A percentile compares a stretch with the other conserved stretches of the same genome.
phyloP scores from a whole-genome alignment of 441 rosid species.

The Eutrema salsugineum region DNA sequence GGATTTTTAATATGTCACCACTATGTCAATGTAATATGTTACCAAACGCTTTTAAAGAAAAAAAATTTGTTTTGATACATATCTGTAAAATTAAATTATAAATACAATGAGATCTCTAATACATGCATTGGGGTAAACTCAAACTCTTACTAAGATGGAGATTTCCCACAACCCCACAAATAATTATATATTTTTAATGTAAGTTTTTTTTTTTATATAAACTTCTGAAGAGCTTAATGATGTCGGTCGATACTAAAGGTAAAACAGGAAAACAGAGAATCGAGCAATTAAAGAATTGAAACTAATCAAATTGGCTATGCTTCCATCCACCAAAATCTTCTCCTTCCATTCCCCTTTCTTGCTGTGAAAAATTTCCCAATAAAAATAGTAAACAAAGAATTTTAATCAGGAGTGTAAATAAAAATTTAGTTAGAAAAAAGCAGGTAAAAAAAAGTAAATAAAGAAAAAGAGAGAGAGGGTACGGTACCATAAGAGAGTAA shows the following conservation, averaged over 20 bases:
- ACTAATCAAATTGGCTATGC: constrained; percentile 37
- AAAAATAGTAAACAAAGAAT: not conserved
- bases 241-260: constrained; percentile 11
- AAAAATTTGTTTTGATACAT: not conserved
- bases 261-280: not conserved
- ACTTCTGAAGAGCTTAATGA: not conserved
- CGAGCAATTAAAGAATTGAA: not conserved
- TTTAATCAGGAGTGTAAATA: not conserved
- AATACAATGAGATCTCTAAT: constrained; percentile 6
- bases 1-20: not conserved
- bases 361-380: constrained; percentile 36
- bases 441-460: not conserved
- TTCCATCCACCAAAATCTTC: constrained; percentile 77
- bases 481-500: constrained; percentile 48
- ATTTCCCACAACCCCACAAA: not conserved
- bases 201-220: not conserved
- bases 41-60: not conserved
- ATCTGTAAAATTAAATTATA: not conserved
- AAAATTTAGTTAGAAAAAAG: not conserved
- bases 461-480: not conserved
- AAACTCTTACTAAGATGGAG: not conserved
- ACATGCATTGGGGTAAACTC: not conserved
- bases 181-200: not conserved
- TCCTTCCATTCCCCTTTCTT: constrained; percentile 18
- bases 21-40: not conserved